These are phyloP conservation scores for Ceratocystis cacaofunesta DNA, from an alignment of 2,329 filamentous ascomycete genomes.

Conservation along the genomic window DNA sequence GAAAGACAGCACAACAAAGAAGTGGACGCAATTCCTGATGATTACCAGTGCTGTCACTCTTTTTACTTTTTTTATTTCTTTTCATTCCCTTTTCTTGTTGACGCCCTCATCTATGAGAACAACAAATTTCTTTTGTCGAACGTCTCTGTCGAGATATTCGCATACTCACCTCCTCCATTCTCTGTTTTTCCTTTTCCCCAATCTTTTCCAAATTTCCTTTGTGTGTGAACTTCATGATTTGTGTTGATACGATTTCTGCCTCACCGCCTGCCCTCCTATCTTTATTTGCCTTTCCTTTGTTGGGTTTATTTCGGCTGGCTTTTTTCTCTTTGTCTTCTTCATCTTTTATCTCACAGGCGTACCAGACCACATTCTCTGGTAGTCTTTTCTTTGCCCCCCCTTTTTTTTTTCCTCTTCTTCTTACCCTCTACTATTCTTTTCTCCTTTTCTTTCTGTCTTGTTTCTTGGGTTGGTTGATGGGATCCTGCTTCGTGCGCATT, in stretches of 20 bases:
- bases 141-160: background rate
- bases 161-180: background rate
- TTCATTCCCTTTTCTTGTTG: background rate
- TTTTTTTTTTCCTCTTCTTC: background rate
- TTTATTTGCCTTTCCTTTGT: background rate
- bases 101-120: background rate
- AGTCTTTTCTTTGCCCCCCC: background rate
- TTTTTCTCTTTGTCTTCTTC: background rate
- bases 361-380: too few species aligned
- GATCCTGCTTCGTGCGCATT: background rate
- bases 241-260: background rate
- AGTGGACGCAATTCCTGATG: background rate
- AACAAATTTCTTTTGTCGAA: background rate
- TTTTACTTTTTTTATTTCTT: background rate
- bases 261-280: background rate
- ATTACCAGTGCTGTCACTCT: background rate
- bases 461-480: background rate
- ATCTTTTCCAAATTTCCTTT: background rate
- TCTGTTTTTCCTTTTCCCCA: background rate
- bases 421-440: background rate
- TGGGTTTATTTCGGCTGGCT: background rate
- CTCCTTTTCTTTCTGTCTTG: background rate
- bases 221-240: conserved; percentile 3
- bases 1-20: background rate
- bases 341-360: background rate